Base-by-base conservation (phyloP, 83 land plant genomes). In the Picea abies region DNA sequence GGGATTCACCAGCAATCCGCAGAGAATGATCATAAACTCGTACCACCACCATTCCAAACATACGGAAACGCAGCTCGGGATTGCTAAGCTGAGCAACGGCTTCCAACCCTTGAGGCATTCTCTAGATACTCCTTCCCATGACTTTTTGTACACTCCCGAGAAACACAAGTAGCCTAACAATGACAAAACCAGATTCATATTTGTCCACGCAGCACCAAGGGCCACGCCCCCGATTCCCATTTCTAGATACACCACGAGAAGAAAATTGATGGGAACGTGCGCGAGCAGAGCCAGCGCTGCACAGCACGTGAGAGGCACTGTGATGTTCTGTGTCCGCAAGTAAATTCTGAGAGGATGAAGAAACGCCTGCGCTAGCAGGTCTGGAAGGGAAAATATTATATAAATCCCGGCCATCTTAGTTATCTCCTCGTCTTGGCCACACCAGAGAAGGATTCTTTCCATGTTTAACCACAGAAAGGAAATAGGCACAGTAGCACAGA, bases 11-110 rank as follows among this genome's bases (percentile, higher is more conserved):
- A 88, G 81, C 49, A 88, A 65, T 8, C 90, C 90, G 70, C 85
- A 83, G n/a, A 86, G 80, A 5, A 88, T 39, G 44, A 83, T 86
- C 90, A 88, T 88, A 52, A 88, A 52, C 85, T 88, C 90, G 81
- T 88, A 88, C 90, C 90, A 88, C 90, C 90, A 88, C 90, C 90
- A 88, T 62, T 88, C 90, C 60, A 88, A 69, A 49, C 90, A 88
- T 15, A 88, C 90, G 1, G 88, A 85, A 4, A 80, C 80, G 63
- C 90, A 88, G 26, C 85, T 86, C 2, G 90, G 90, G 16, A 88
- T 60, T 17, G 90, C 85, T n/a, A 88, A 78, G 0, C 78, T 25
- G 65, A 88, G 83, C 23, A 88, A 72, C 1, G 29, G 9, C 23
- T 65, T 52, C 88, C 88, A 85, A 9, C 83, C 88, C n/a, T 69